These are phyloP conservation scores for thale cress (Arabidopsis thaliana) DNA, from an alignment of 345 rosid species.

Conservation along the genomic window DNA sequence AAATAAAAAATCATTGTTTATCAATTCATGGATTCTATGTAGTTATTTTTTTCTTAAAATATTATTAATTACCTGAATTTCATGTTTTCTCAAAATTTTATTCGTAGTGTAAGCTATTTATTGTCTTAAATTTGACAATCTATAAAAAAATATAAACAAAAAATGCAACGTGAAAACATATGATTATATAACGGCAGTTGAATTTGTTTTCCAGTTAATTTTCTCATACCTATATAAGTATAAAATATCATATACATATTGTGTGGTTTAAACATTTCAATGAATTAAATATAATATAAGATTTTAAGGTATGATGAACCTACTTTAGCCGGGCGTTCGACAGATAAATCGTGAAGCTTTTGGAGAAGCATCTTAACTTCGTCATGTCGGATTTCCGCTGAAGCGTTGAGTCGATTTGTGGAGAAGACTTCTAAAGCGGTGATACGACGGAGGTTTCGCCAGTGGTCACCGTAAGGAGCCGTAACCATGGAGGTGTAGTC, in stretches of 20 bases:
- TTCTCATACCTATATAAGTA: not conserved
- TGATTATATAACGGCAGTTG: not conserved
- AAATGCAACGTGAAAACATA: not conserved
- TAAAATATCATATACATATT: not conserved
- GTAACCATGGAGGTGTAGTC: constrained; percentile 38
- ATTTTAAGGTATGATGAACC: not conserved
- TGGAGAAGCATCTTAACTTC: constrained; percentile 41
- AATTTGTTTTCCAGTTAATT: not conserved
- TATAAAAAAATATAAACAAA: not conserved
- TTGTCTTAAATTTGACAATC: not conserved
- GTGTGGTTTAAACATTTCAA: not conserved
- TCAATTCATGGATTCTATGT: not conserved
- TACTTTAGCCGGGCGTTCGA: constrained; percentile 34
- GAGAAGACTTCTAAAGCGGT: constrained; percentile 41
- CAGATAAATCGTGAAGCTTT: constrained; percentile 38
- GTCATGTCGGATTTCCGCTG: constrained; percentile 40
- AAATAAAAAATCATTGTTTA: too few relatives aligned
- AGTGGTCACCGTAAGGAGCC: constrained; percentile 44
- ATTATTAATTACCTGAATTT: not conserved
- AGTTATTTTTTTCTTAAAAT: not conserved
- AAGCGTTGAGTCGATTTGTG: constrained; percentile 39
- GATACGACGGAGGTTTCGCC: constrained; percentile 49
- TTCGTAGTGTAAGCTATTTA: not conserved
- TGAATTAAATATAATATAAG: not conserved
- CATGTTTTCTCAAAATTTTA: not conserved